Evolutionary conservation across 768 basidiomycete genomes (phyloP), one percentile per base, ranked within the genome.

Genomic region (Hirschioporus abietinus): DNA sequence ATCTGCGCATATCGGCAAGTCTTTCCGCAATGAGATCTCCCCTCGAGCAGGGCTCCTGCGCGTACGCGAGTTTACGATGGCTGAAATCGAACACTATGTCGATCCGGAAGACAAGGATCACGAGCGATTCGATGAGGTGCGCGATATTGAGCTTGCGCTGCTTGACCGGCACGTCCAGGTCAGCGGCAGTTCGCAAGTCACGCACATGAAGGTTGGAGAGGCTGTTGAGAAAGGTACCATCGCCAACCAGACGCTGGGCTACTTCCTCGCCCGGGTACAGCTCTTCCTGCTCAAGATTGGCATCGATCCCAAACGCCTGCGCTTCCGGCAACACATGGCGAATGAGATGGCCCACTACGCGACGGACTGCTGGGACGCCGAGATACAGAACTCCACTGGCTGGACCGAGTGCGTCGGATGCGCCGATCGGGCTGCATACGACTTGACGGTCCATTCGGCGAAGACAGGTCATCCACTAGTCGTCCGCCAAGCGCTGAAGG

Each of bases 291-390:
- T 88, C 71, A 91, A 91, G 78, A 93, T 99, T 73, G 97, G 96
- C 68, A 90, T 99, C 77, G 83, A 96, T 80, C 88, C 90, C 17
- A 69, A 74, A 61, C 86, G 95, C 8, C 81, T 98, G 69, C 87
- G 97, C 64, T 99, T 98, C 86, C 84, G 97, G 35, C 97, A 99
- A 74, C 97, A 99, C 76, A 99, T 99, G 97, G 85, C 79, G 42
- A 99, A 99, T 79, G 97, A 99, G 82, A 99, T 99, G 96, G 97
- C 97, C 0, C 97, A 99, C 77, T 99, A 99, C 76, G 96, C 97
- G 65, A 87, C 95, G 52, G 96, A 99, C 79, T 99, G 97, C 78
- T 99, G 97, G 97, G 97, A 99, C 75, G 97, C 96, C 58, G 97
- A 99, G 81, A 98, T 99, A 70, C 85, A 95, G 69, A 95, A 93